A percentile compares a stretch with the other conserved stretches of the same genome.
Evolutionary conservation across 495 filamentous ascomycete genomes (phyloP).

Genomic region (Aspergillus affinis): DNA sequence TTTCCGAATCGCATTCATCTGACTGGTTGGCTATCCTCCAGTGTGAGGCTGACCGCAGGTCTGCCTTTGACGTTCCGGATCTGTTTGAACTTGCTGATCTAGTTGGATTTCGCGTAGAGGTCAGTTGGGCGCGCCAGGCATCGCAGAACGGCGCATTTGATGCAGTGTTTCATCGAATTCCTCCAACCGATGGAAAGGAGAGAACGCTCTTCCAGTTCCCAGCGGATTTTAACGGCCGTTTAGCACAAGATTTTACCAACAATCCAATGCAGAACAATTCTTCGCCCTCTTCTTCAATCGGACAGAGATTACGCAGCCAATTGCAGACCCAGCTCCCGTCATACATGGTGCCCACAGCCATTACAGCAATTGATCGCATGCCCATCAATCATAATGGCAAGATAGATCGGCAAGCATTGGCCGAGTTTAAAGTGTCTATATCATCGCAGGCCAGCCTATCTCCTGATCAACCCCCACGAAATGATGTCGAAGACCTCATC

Average conservation of each 20-base stretch:
- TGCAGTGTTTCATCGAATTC: conserved; percentile 8
- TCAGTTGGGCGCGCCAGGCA: conserved; percentile 12
- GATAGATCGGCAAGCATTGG: conserved; percentile 5
- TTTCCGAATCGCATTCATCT: background rate
- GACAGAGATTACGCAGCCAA: background rate
- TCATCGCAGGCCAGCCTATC: background rate
- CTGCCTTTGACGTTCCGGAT: conserved; percentile 1
- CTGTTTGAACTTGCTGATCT: background rate
- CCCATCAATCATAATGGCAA: conserved; percentile 11
- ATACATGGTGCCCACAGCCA: conserved; percentile 10
- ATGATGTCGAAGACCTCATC: background rate
- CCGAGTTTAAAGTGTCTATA: background rate
- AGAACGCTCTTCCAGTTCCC: conserved; percentile 9
- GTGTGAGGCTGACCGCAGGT: background rate
- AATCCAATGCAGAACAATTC: conserved; percentile 2
- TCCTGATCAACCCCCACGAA: background rate
- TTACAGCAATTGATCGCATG: conserved; percentile 7
- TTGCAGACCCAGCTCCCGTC: conserved; percentile 3
- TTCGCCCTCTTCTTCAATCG: too few species aligned
- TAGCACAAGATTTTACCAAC: conserved; percentile 3
- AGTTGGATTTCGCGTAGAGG: conserved; percentile 3
- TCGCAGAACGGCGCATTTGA: conserved; percentile 9
- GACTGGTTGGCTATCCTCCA: background rate
- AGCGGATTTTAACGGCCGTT: background rate
- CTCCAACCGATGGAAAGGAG: background rate